These are phyloP conservation scores for Apiospora sp. DNA, from an alignment of 2,329 filamentous ascomycete species.

Conservation along the genomic window DNA sequence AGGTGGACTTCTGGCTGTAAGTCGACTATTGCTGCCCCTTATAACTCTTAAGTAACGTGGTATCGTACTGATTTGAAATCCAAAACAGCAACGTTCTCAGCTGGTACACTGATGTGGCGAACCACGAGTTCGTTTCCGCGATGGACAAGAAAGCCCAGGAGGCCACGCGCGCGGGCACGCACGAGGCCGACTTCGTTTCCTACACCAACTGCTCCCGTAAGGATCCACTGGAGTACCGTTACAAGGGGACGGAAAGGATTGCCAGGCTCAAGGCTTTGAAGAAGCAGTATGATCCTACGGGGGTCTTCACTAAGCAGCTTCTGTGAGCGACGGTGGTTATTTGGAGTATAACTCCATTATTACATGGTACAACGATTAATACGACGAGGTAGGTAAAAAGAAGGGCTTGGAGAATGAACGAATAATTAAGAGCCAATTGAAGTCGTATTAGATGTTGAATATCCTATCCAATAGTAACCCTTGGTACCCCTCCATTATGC, in stretches of 20 bases:
- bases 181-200: background rate
- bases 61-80: background rate
- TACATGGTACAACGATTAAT: too few relatives aligned
- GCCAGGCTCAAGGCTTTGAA: background rate
- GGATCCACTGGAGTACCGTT: background rate
- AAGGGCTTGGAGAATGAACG: too few relatives aligned
- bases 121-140: conserved; percentile 1
- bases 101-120: conserved; percentile 10
- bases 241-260: background rate
- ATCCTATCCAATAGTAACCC: too few relatives aligned
- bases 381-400: too few relatives aligned
- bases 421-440: too few relatives aligned
- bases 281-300: background rate
- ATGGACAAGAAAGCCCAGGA: background rate
- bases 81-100: conserved; percentile 12
- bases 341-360: too few relatives aligned
- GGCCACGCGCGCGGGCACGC: background rate
- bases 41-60: background rate
- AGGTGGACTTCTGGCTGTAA: conserved; percentile 24
- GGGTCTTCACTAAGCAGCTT: background rate
- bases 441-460: too few relatives aligned
- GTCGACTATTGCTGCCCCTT: conserved; percentile 17
- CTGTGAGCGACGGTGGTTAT: background rate
- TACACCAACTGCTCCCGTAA: background rate
- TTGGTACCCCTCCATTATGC: too few relatives aligned